Base-by-base conservation (phyloP, 1,139 yeast species). In the Hansenula lynferdii region DNA sequence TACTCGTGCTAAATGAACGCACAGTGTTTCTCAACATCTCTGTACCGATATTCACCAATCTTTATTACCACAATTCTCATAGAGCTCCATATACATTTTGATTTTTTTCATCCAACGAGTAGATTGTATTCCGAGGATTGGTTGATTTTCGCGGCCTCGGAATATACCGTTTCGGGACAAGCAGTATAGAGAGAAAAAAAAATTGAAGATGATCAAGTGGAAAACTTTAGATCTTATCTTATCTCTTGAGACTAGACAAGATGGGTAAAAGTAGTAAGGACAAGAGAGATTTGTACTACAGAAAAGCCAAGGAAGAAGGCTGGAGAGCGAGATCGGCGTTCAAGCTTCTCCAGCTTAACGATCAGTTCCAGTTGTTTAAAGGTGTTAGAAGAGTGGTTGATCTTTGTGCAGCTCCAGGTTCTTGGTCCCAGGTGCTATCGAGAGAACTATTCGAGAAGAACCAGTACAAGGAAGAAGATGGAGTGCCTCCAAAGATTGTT, bases 261-360 rank as follows among this genome's bases (percentile, higher is more conserved):
- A 90, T 92, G 97, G 97, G 98, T 37, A 89, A 90, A 60, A 82
- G 94, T 51, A 85, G 95, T 64, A 92, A 92, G 58, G 98, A 92
- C 61, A 92, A 92, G 60, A 72, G 97, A 58, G 98, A 92, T 62
- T 65, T 90, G 43, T 92, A 92, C 64, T 72, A 72, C 56, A 71
- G 97, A 57, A 80, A 86, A 57, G 98, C 98, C 43, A 92, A 92
- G 55, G 98, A 92, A 58, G 95, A 89, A 60, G 98, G 98, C 10
- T 92, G 94, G 85, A 71, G 98, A 50, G 98, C 98, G 2, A 70
- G 98, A 34, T 87, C 97, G 0, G 98, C 98, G 0, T 92, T 86
- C 67, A 92, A 92, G 58, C 72, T 92, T 15, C 70, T 92, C 9
- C 98, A 92, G 58, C 65, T 92, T 32, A 84, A 92, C 56, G 95